Percentiles rank a stretch among this genome's conserved stretches.
phyloP scores from a whole-genome alignment of 2,329 filamentous ascomycete species.

The Diaporthe citrichinensis region DNA sequence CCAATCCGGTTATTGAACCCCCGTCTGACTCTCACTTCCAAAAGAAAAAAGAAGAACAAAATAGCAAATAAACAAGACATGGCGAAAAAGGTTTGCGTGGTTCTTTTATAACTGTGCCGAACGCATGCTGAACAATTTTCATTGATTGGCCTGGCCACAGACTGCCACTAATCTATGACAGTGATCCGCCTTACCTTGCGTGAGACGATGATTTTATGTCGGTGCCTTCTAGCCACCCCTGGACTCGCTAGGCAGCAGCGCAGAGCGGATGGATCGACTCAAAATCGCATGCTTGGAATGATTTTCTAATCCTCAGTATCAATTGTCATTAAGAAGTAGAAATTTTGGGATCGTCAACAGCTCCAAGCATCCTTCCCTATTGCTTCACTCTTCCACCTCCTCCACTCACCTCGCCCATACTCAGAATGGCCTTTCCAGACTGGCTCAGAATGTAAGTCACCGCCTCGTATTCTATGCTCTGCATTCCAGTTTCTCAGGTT shows the following conservation, averaged over 20 bases:
- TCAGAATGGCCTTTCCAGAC: neutral
- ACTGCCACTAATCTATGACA: neutral
- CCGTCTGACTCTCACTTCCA: too few relatives aligned
- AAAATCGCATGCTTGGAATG: neutral
- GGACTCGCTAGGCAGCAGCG: neutral
- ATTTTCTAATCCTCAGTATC: neutral
- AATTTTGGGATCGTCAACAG: too few relatives aligned
- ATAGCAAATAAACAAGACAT: too few relatives aligned
- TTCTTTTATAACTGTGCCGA: too few relatives aligned
- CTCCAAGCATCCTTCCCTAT: rapidly evolving
- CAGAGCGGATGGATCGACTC: neutral
- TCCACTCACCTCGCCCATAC: neutral
- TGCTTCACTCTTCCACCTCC: neutral
- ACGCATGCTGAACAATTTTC: neutral
- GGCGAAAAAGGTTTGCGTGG: too few relatives aligned
- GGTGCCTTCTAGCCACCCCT: neutral
- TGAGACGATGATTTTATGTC: neutral
- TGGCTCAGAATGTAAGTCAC: neutral
- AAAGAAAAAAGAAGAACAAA: too few relatives aligned
- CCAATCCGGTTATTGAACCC: too few relatives aligned
- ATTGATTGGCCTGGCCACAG: neutral
- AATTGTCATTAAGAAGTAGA: neutral
- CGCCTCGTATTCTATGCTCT: neutral
- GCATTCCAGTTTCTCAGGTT: neutral
- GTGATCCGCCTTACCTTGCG: neutral